phyloP scores from a whole-genome alignment of 2,329 filamentous ascomycete species.

The Zymoseptoria pseudotritici region DNA sequence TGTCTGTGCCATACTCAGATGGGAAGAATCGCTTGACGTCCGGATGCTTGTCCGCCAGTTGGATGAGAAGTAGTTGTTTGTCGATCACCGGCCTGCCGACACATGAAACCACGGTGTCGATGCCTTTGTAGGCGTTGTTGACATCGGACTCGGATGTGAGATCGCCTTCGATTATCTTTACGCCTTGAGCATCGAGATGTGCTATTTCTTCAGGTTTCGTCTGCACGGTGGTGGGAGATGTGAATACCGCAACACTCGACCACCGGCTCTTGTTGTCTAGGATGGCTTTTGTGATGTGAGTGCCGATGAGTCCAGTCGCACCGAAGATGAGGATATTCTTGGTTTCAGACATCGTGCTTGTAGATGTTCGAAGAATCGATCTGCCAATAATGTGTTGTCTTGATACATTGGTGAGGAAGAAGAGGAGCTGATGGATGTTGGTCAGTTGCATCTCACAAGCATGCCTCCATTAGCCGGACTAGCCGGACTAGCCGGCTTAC shows the following conservation, averaged over 20 bases:
- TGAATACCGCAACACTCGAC: slow-evolving; percentile 48
- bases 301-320: slow-evolving; percentile 47
- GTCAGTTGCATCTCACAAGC: not conserved
- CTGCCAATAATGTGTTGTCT: not conserved
- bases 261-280: slow-evolving; percentile 41
- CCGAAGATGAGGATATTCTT: slow-evolving; percentile 47
- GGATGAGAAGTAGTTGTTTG: slow-evolving; percentile 55
- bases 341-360: not conserved
- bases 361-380: accelerated
- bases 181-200: slow-evolving; percentile 39
- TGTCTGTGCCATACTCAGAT: slow-evolving; percentile 60
- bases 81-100: slow-evolving; percentile 57
- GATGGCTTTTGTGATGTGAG: slow-evolving; percentile 46
- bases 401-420: not conserved
- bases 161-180: slow-evolving; percentile 51
- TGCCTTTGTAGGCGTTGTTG: slow-evolving; percentile 47
- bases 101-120: slow-evolving; percentile 59
- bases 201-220: slow-evolving; percentile 46
- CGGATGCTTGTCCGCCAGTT: slow-evolving; percentile 47
- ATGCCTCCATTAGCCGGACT: not conserved
- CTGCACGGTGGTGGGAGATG: slow-evolving; percentile 45
- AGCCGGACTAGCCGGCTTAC: not conserved
- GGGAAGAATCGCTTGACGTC: slow-evolving; percentile 59
- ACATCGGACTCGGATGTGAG: slow-evolving; percentile 47
- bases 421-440: not conserved